phyloP scores from a whole-genome alignment of 768 basidiomycete genomes.

The Lactarius trivialis region DNA sequence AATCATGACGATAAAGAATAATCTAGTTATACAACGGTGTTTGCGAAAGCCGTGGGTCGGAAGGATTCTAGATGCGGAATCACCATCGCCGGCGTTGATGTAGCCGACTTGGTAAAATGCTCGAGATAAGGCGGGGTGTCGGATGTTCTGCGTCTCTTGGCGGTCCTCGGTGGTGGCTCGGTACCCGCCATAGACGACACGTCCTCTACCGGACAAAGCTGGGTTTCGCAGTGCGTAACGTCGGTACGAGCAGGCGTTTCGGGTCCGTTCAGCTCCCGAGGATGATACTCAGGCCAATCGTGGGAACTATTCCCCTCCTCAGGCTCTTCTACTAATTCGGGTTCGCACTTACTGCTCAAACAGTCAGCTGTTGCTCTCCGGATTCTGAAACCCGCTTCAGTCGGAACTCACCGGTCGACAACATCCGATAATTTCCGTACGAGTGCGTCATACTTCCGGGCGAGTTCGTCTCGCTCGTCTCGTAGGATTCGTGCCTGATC shows the following conservation, averaged over 20 bases:
- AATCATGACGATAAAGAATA: constrained; percentile 1
- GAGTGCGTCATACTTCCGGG: constrained; percentile 15
- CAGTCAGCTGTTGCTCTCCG: background rate
- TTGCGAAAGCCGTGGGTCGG: background rate
- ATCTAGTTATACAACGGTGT: background rate
- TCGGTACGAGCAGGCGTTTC: background rate
- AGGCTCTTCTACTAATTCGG: background rate
- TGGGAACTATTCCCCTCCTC: background rate
- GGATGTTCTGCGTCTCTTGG: constrained; percentile 9
- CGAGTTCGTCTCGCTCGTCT: constrained; percentile 16
- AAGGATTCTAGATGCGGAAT: constrained; percentile 12
- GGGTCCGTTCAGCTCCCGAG: background rate
- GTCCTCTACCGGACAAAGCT: background rate
- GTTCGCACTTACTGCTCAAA: background rate
- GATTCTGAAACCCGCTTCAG: background rate
- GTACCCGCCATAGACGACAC: background rate
- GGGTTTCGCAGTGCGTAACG: background rate
- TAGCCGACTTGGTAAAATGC: background rate
- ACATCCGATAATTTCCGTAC: constrained; percentile 22
- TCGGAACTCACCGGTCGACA: constrained; percentile 16
- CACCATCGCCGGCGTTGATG: constrained; percentile 15
- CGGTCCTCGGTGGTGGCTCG: background rate
- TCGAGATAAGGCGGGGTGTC: background rate
- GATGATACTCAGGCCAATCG: background rate
- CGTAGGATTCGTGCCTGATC: constrained; percentile 4